Base-by-base conservation (phyloP, 2,329 filamentous ascomycete species). In the Coniochaeta sp. region DNA sequence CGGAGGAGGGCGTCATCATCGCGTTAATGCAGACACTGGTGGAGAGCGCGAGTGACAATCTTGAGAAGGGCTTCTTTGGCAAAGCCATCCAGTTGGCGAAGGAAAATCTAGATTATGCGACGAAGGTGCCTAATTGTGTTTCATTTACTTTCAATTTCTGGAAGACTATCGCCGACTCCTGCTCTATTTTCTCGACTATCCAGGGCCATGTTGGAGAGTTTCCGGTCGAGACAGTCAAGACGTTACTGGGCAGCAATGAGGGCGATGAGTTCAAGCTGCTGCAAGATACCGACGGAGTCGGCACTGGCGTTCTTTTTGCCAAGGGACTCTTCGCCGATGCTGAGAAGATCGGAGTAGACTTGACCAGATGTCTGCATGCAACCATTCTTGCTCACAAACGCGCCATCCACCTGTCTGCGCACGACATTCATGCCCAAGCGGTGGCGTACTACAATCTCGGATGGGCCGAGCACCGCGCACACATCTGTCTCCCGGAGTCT, bases 361-460 rank as follows among this genome's bases (percentile, higher is more conserved):
- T 90, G 34, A 82, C 80, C 1, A 77, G 81, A 63, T 87, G 83
- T 63, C 73, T 96, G 0, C 83, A 90, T 62, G 85, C 89, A 16
- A 84, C 89, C 0, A 90, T 98, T 31, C 77, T 98, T 19, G 89
- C 91, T 6, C 90, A 96, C 72, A 99, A 98, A 72, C 85, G 90
- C 64, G 92, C 92, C 8, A 87, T 98, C 16, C 77, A 89, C 66
- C 83, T 87, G 43, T 89, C 88, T 17, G 77, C 86, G 0, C 79
- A 87, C 61, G 93, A 99, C 69, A 72, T 85, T 8, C 90, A 97
- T 71, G 93, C 93, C 3, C 93, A 96, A 73, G 91, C 95, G 1
- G 90, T 98, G n/a, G 91, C 93, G 0, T 95, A 93, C 82, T 99
- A 96, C 74, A 99, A 99, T 68, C 79, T 99, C 19, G 95, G 95